A percentile compares a stretch with the other conserved stretches of the same genome.
These are phyloP conservation scores for Spathaspora sp. DNA, from an alignment of 1,139 yeast genomes.

Conservation along the genomic window DNA sequence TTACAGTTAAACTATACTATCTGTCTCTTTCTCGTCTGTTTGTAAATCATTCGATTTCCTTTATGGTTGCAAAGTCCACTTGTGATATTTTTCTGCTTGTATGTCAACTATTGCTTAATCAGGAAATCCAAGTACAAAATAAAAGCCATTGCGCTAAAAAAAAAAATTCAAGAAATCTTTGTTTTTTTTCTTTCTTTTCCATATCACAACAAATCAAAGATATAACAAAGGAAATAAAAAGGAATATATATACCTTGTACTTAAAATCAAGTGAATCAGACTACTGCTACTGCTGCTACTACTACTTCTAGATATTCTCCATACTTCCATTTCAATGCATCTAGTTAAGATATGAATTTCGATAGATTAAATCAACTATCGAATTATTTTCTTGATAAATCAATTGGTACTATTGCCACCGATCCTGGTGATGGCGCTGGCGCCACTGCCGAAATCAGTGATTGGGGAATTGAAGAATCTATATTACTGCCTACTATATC, in stretches of 20 bases:
- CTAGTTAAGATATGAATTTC: constrained; percentile 26
- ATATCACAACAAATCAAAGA: neutral
- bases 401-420: no score
- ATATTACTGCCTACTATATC: constrained; percentile 1
- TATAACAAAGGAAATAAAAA: neutral
- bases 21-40: no score
- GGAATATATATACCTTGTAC: neutral
- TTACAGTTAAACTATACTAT: neutral
- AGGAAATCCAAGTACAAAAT: no score
- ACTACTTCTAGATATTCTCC: neutral
- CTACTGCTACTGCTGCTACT: no score
- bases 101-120: neutral
- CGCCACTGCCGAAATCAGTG: constrained; percentile 27
- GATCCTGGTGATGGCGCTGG: neutral
- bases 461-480: constrained; percentile 45
- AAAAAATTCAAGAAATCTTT: neutral
- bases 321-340: neutral
- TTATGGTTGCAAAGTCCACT: no score
- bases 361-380: constrained; percentile 31
- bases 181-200: no score
- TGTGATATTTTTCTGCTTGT: neutral
- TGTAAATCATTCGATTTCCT: no score
- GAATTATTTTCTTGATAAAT: constrained; percentile 7
- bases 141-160: no score
- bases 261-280: neutral